phyloP scores from a whole-genome alignment of 805 yeast genomes.

The Saccharomyces paradoxus region DNA sequence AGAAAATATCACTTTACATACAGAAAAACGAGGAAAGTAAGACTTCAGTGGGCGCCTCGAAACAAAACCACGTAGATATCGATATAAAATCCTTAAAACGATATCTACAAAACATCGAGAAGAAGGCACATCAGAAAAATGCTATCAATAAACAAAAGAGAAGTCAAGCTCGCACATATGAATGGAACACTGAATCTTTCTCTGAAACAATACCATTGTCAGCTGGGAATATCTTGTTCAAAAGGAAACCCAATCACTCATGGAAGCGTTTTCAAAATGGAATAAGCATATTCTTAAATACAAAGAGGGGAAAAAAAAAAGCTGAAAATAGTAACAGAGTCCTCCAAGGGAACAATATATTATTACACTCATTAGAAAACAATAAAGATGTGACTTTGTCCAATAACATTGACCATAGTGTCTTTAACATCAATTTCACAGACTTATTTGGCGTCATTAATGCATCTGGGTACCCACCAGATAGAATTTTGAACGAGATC shows the following conservation, averaged over 20 bases:
- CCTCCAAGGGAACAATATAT: neutral
- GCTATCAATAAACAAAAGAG: conserved; percentile 7
- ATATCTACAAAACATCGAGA: conserved; percentile 17
- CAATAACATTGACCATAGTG: neutral
- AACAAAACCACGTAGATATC: neutral
- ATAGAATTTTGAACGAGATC: conserved; percentile 16
- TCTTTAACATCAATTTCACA: conserved; percentile 15
- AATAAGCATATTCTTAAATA: neutral
- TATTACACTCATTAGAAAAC: conserved; percentile 3
- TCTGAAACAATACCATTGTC: conserved; percentile 4
- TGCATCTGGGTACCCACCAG: conserved; percentile 18
- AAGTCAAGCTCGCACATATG: conserved; percentile 15
- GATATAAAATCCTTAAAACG: conserved; percentile 13
- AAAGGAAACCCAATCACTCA: neutral
- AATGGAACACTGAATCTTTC: conserved; percentile 14
- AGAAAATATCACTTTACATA: neutral
- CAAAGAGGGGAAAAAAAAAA: neutral
- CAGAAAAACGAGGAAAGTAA: neutral
- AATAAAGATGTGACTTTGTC: conserved; percentile 5
- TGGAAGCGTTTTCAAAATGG: neutral
- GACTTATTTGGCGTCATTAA: conserved; percentile 25
- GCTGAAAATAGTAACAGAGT: neutral
- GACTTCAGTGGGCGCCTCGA: neutral
- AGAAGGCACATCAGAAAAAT: conserved; percentile 14
- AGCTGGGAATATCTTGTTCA: conserved; percentile 16